phyloP scores from a whole-genome alignment of 805 yeast species.

The Huiozyma naganishii region DNA sequence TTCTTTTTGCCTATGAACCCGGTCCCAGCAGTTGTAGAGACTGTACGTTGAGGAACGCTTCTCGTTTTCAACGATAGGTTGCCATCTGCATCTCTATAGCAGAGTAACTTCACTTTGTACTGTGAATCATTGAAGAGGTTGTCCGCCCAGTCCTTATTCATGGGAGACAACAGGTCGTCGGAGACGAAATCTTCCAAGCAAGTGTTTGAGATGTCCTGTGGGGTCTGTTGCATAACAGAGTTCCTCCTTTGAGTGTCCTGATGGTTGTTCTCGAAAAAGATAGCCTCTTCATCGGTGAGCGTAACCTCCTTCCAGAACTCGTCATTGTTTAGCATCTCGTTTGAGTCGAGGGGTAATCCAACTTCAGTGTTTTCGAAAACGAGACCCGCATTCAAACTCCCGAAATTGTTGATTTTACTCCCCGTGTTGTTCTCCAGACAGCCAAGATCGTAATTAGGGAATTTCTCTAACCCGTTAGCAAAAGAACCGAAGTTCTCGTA shows the following conservation, averaged over 20 bases:
- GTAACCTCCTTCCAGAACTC: constrained; percentile 28
- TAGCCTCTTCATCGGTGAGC: constrained; percentile 17
- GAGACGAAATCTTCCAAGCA: constrained; percentile 15
- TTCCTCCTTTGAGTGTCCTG: constrained; percentile 2
- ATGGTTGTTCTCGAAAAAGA: constrained; percentile 5
- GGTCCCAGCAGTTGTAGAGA: constrained; percentile 1
- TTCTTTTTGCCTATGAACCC: constrained; percentile 6
- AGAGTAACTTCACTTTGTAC: constrained; percentile 19
- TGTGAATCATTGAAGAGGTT: constrained; percentile 2
- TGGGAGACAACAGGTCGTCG: constrained; percentile 5
- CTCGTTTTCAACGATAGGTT: constrained; percentile 20
- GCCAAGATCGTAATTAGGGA: constrained; percentile 1
- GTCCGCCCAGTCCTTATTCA: neutral
- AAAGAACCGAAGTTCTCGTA: constrained; percentile 7
- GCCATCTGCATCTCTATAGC: constrained; percentile 25
- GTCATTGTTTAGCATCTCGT: constrained; percentile 6
- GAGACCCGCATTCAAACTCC: neutral
- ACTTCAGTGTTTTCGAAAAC: neutral
- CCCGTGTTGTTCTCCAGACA: neutral
- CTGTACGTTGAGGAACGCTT: neutral
- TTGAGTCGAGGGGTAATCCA: neutral
- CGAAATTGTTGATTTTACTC: neutral
- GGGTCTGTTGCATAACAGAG: constrained; percentile 1
- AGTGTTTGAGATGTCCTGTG: constrained; percentile 5
- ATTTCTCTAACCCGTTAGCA: neutral